Percentiles rank a stretch among this genome's conserved stretches.
Conservation (phyloP, 495 filamentous ascomycete genomes). For the Bacidia rubella region DNA sequence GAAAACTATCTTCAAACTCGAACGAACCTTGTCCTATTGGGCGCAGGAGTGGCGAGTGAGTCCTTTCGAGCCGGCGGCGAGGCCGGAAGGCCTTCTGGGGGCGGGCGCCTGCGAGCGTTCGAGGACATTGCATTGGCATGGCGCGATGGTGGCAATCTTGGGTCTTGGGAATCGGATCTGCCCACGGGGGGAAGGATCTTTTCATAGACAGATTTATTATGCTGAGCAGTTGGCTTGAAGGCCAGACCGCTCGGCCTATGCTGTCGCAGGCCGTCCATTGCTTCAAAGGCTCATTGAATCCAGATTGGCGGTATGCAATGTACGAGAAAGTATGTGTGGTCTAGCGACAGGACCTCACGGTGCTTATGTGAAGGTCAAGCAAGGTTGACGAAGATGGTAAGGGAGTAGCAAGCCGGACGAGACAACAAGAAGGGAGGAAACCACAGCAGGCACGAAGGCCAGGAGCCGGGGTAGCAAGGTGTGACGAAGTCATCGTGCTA, state of each 20-base stretch:
- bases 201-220: constrained; percentile 12
- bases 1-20: too few species aligned
- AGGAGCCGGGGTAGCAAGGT: too few species aligned
- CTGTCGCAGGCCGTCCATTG: constrained; percentile 8
- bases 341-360: too few species aligned
- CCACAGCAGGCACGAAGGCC: too few species aligned
- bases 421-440: too few species aligned
- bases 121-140: constrained; percentile 4
- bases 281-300: neutral
- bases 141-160: constrained; percentile 6
- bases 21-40: neutral
- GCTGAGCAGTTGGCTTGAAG: constrained; percentile 1
- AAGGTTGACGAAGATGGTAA: too few species aligned
- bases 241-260: neutral
- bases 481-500: too few species aligned
- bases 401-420: too few species aligned
- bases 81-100: neutral
- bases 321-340: too few species aligned
- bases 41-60: neutral
- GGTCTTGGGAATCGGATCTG: constrained; percentile 10
- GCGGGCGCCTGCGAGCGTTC: neutral
- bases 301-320: too few species aligned
- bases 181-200: constrained; percentile 15
- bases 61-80: neutral
- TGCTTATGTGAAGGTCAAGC: too few species aligned